These are phyloP conservation scores for Xylaria sp. DNA, from an alignment of 2,329 filamentous ascomycete species.

Conservation along the genomic window DNA sequence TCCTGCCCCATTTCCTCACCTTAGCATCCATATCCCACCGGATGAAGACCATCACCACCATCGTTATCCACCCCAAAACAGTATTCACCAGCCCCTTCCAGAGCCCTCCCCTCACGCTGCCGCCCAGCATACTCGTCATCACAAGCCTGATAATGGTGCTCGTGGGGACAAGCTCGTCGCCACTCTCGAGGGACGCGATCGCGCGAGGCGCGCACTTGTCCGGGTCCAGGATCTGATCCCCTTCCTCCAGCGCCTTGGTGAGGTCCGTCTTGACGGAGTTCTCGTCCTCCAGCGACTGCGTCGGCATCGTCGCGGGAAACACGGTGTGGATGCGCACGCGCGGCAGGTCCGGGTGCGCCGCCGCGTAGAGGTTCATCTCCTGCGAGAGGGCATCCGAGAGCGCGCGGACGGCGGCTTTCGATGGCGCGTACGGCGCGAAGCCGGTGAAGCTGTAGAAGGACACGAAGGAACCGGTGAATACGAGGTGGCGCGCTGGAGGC, in stretches of 20 bases:
- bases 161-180: constrained; percentile 72
- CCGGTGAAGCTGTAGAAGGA: constrained; percentile 72
- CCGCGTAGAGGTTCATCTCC: constrained; percentile 59
- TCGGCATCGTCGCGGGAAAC: constrained; percentile 73
- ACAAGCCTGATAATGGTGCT: constrained; percentile 68
- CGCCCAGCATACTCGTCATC: constrained; percentile 57
- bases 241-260: constrained; percentile 53
- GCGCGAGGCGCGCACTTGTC: constrained; percentile 69
- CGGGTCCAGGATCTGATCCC: constrained; percentile 56
- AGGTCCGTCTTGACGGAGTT: constrained; percentile 53
- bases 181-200: constrained; percentile 69
- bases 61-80: constrained; percentile 51
- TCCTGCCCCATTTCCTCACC: constrained; percentile 51
- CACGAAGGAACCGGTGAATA: constrained; percentile 73
- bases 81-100: constrained; percentile 49
- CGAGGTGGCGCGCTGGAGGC: constrained; percentile 64
- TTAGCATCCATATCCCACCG: constrained; percentile 54
- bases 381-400: constrained; percentile 73
- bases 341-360: constrained; percentile 43
- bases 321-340: constrained; percentile 70
- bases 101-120: constrained; percentile 49
- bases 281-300: constrained; percentile 60
- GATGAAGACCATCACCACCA: constrained; percentile 53
- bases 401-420: constrained; percentile 74
- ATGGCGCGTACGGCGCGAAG: constrained; percentile 72